Evolutionary conservation across 2,329 filamentous ascomycete species (phyloP).

Genomic region (Didymella sp.): DNA sequence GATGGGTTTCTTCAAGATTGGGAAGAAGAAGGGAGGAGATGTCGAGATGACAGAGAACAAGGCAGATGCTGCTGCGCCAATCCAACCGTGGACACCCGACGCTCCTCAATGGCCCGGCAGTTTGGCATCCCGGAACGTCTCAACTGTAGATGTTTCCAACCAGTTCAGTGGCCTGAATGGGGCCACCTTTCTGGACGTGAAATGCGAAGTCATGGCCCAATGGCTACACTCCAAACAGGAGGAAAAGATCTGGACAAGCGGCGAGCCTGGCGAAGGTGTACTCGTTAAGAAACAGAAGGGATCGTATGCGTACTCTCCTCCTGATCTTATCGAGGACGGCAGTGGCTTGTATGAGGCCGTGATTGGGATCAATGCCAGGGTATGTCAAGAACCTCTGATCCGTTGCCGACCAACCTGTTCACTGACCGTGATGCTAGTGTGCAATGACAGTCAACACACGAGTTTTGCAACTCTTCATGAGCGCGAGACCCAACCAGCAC

Average conservation of each 20-base stretch:
- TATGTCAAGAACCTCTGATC: constrained; percentile 39
- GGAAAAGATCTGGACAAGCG: constrained; percentile 60
- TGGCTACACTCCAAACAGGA: constrained; percentile 69
- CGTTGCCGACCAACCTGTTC: neutral
- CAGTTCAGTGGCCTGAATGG: neutral
- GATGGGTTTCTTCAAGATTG: constrained; percentile 22
- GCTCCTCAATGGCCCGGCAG: constrained; percentile 15
- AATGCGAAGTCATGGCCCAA: constrained; percentile 68
- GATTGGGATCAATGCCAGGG: constrained; percentile 60
- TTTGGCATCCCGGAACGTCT: constrained; percentile 10
- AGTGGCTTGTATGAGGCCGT: constrained; percentile 61
- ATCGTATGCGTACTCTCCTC: constrained; percentile 60
- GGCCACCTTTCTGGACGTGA: constrained; percentile 50
- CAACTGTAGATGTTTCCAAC: constrained; percentile 1
- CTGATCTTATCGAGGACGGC: constrained; percentile 54
- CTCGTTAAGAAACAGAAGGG: constrained; percentile 61
- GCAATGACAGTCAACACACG: constrained; percentile 73
- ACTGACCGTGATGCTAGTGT: constrained; percentile 52
- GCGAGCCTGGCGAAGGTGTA: constrained; percentile 60
- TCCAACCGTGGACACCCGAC: constrained; percentile 2
- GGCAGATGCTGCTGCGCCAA: neutral
- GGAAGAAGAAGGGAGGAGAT: constrained; percentile 19
- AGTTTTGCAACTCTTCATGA: constrained; percentile 65
- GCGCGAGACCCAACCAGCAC: constrained; percentile 58
- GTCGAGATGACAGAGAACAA: constrained; percentile 17